Evolutionary conservation across 164 flowering plant species (phyloP), one percentile per base, ranked within the genome.

Genomic region (Umbilicus rupestris): DNA sequence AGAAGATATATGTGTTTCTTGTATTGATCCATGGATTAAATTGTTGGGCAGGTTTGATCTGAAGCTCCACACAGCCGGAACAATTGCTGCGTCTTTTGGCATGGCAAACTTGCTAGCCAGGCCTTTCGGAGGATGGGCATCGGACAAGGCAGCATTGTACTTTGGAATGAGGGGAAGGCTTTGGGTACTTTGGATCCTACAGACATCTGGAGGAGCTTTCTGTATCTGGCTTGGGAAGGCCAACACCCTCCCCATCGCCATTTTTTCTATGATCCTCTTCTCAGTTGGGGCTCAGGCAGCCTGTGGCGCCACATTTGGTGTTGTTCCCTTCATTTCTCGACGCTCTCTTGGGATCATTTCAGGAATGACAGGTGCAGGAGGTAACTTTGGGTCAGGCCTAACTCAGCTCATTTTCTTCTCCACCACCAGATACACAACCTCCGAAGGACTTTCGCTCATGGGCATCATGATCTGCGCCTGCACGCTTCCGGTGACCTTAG

Each of bases 351-450:
- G 93, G 0, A 41, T 89, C 9, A 82, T 89, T 16, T 87, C 93
- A 0, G 93, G 96, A 7, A 31, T 89, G 31, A 78, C 88, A 0
- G 93, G 96, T 1, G 91, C 93, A 0, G 96, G 96, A 0, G 90
- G 96, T 15, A 89, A 85, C 75, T 83, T 89, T 33, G 96, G 96
- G 0, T 77, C 86, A 0, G 90, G 88, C 0, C 45, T 87, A 44
- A 85, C 94, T 0, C 96, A 90, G 65, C 47, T 85, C 12, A 42
- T 84, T 9, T 89, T 89, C 78, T 89, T 89, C 75, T 69, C 88
- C 0, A 78, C 75, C 74, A 57, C 85, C 3, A 73, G 28, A 31
- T 84, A 70, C 69, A 74, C 88, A 1, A 86, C 87, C 0, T 84
- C 74, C 0, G 68, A 73, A 1, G 92, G 94, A 2, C 73, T 89